Conservation (phyloP, 1,139 yeast species). For the Lodderomyces pseudojiufengensis region DNA sequence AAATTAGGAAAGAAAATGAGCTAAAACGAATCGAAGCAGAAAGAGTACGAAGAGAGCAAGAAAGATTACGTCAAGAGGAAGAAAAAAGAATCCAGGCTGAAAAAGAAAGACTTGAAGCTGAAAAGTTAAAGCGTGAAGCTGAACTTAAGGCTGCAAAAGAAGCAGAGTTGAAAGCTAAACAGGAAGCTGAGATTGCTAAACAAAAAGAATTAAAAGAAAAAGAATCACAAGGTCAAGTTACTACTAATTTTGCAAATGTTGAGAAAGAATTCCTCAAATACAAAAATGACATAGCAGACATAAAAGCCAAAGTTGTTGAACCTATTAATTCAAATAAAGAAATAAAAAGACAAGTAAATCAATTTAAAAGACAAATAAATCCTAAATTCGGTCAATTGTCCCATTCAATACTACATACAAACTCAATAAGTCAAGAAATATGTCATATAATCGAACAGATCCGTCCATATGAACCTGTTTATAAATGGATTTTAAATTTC, state of each 20-base stretch:
- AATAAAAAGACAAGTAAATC: conserved; percentile 40
- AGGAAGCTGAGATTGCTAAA: conserved; percentile 12
- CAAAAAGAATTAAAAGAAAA: conserved; percentile 13
- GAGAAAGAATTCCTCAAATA: conserved; percentile 49
- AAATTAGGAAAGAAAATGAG: conserved; percentile 13
- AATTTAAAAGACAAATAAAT: conserved; percentile 65
- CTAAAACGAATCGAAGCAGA: conserved; percentile 14
- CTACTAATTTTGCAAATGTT: conserved; percentile 38
- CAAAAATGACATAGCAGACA: conserved; percentile 52
- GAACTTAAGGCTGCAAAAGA: conserved; percentile 14
- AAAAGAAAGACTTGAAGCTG: conserved; percentile 12
- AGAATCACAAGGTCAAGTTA: conserved; percentile 9
- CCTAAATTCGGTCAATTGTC: conserved; percentile 93
- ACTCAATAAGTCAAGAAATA: conserved; percentile 50
- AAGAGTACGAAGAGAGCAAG: conserved; percentile 4
- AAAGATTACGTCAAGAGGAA: conserved; percentile 10
- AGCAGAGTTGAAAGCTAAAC: conserved; percentile 9
- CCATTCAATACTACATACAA: conserved; percentile 59
- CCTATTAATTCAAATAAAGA: conserved; percentile 42
- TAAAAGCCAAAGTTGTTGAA: conserved; percentile 55
- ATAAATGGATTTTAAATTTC: conserved; percentile 72
- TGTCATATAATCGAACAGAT: conserved; percentile 45
- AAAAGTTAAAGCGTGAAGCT: conserved; percentile 11
- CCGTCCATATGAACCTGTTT: conserved; percentile 44
- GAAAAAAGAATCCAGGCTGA: too few species aligned